Conservation (phyloP, 2,329 filamentous ascomycete species). For the Magnaporthales sp. region DNA sequence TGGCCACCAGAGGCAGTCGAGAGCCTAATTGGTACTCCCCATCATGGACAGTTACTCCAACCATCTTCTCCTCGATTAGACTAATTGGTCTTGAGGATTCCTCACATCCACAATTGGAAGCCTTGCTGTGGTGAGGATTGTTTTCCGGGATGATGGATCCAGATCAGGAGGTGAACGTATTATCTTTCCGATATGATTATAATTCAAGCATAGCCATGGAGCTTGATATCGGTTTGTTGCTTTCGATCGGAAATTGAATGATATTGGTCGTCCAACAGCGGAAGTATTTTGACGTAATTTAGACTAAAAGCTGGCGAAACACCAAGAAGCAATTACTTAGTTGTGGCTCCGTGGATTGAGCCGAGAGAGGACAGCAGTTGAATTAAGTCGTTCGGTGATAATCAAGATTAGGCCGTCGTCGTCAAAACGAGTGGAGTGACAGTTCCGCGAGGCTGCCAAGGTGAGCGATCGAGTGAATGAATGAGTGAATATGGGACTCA, state of each 20-base stretch:
- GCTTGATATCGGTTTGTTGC: not conserved
- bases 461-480: constrained; percentile 9
- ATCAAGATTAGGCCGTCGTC: not conserved
- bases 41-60: constrained; percentile 6
- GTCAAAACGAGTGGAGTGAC: not conserved
- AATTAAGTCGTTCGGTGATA: not conserved
- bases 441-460: not conserved
- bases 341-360: not conserved
- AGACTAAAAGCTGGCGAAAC: not conserved
- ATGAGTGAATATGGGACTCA: constrained; percentile 23
- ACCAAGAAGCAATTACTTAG: not conserved
- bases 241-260: not conserved
- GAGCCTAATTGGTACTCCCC: constrained; percentile 17
- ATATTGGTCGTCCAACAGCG: not conserved
- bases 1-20: constrained; percentile 15
- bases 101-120: not conserved
- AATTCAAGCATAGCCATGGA: not conserved
- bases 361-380: not conserved
- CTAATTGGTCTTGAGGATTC: not conserved
- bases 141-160: not conserved
- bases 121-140: not conserved
- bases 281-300: not conserved
- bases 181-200: not conserved
- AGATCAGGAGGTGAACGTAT: not conserved
- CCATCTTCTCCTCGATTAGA: not conserved